Percentiles rank a stretch among this genome's conserved stretches.
Evolutionary conservation across 192 early-diverging fungal genomes (phyloP).

Genomic region (Backusella tarrabulga): DNA sequence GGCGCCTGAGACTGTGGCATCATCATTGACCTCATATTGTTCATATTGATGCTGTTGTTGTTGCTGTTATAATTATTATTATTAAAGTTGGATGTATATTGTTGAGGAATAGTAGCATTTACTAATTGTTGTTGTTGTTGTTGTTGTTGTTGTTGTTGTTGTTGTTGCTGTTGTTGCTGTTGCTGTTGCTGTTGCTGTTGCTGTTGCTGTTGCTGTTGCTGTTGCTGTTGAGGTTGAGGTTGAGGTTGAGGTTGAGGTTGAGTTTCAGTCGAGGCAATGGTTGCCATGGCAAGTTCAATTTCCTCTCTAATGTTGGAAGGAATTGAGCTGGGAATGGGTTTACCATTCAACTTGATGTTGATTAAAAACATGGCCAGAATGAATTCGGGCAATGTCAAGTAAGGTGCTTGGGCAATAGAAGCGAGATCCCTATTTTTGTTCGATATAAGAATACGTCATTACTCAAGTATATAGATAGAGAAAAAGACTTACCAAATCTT

Average conservation of each 20-base stretch:
- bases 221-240: background rate
- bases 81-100: background rate
- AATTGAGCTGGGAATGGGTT: slow-evolving; percentile 46
- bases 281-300: slow-evolving; percentile 38
- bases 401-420: slow-evolving; percentile 42
- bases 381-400: slow-evolving; percentile 61
- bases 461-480: background rate
- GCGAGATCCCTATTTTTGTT: slow-evolving; percentile 52
- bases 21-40: background rate
- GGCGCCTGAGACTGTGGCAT: background rate
- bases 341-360: slow-evolving; percentile 48
- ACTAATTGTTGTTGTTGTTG: background rate
- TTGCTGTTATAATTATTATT: background rate
- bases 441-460: background rate
- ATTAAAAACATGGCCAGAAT: slow-evolving; percentile 64
- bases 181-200: background rate
- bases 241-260: background rate
- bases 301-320: slow-evolving; percentile 50
- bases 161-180: background rate
- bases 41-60: background rate
- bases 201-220: background rate
- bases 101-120: background rate
- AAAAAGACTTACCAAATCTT: slow-evolving; percentile 39
- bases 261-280: slow-evolving; percentile 28
- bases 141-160: background rate